Conservation (phyloP, 2,329 filamentous ascomycete species). For the Alternaria sp. region DNA sequence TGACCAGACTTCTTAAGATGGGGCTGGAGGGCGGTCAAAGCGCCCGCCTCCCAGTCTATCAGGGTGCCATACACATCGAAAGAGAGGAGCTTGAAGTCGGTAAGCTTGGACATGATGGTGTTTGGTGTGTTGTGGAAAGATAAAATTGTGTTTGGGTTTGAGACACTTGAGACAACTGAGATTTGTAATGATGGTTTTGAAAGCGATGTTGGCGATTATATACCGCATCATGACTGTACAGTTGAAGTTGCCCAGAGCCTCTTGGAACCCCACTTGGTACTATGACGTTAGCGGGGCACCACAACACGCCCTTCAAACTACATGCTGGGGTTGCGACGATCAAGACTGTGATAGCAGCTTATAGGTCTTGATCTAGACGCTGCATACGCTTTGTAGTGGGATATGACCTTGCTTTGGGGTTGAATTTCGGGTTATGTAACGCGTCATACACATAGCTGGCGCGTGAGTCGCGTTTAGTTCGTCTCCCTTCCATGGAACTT, state of each 20-base stretch:
- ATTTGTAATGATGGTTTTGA: background rate
- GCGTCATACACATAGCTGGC: background rate
- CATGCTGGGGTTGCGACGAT: background rate
- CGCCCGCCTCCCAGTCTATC: slow-evolving; percentile 77
- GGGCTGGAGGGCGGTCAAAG: slow-evolving; percentile 61
- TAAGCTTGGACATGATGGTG: slow-evolving; percentile 41
- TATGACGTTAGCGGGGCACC: slow-evolving; percentile 20
- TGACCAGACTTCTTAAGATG: slow-evolving; percentile 50
- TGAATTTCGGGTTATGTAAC: background rate
- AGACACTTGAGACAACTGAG: background rate
- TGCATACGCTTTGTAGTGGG: slow-evolving; percentile 1
- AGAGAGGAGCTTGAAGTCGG: slow-evolving; percentile 62
- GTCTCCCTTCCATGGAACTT: background rate
- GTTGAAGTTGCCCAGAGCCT: background rate
- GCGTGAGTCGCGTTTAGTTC: background rate
- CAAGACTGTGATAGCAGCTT: background rate
- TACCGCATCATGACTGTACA: background rate
- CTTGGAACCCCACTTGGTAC: slow-evolving; percentile 16
- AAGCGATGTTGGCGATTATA: background rate
- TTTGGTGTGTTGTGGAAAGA: background rate
- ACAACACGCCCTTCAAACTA: slow-evolving; percentile 22
- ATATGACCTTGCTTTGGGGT: background rate
- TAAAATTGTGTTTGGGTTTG: background rate
- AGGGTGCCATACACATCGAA: slow-evolving; percentile 84
- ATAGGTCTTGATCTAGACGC: background rate